Conservation (phyloP, 208 protist species). For the Angomonas ambiguus region DNA sequence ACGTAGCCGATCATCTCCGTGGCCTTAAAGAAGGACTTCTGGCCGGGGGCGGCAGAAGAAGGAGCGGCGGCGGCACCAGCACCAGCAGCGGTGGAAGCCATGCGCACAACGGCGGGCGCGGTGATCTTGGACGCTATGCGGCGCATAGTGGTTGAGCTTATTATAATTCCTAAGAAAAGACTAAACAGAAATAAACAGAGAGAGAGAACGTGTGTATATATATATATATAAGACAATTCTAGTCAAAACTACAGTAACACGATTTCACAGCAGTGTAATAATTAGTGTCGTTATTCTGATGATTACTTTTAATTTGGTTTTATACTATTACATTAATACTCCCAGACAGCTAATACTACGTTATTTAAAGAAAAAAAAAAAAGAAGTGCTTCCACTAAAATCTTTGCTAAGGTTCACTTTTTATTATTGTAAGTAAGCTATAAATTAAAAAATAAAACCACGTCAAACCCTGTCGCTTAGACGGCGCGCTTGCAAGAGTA, state of each 20-base stretch:
- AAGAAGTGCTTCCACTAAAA: too few relatives aligned
- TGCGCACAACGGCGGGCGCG: constrained; percentile 30
- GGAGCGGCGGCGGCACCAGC: constrained; percentile 24
- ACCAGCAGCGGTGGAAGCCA: constrained; percentile 29
- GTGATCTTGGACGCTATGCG: constrained; percentile 48
- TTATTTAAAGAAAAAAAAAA: background rate
- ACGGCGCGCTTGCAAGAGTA: constrained; percentile 88
- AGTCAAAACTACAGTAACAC: background rate
- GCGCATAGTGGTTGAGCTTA: constrained; percentile 31
- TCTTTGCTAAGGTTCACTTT: background rate
- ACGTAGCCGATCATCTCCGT: constrained; percentile 86
- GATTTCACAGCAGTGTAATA: background rate
- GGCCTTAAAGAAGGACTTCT: constrained; percentile 80
- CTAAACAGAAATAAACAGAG: background rate
- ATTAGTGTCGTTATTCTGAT: constrained; percentile 9
- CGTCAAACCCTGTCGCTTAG: constrained; percentile 22
- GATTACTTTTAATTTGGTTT: constrained; percentile 4
- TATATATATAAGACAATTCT: background rate
- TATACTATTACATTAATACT: background rate
- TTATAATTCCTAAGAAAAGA: constrained; percentile 10
- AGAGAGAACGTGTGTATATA: background rate
- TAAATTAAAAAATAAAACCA: background rate
- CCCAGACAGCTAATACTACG: background rate
- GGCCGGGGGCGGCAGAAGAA: constrained; percentile 26
- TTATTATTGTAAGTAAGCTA: background rate